A percentile compares a stretch with the other conserved stretches of the same genome.
Conservation (phyloP, 768 basidiomycete genomes). For the Calocybe cyanea region DNA sequence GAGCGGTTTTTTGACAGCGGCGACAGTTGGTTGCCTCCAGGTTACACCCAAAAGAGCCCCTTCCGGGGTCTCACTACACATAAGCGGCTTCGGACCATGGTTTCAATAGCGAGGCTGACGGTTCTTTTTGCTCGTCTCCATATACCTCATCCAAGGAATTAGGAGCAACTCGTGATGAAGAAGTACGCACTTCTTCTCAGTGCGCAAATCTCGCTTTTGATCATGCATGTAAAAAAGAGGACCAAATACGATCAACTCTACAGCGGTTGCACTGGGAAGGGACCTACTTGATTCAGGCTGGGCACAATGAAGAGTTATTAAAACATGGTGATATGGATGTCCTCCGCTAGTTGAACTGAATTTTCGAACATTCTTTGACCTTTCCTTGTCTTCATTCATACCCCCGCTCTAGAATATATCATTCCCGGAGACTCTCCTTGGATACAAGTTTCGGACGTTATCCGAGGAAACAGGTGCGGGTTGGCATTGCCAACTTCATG, state of each 20-base stretch:
- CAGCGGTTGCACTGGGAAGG: background rate
- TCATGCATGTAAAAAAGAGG: background rate
- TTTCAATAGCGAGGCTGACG: too few relatives aligned
- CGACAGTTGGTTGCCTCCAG: too few relatives aligned
- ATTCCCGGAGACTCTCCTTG: background rate
- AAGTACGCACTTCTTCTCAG: too few relatives aligned
- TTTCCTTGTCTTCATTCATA: background rate
- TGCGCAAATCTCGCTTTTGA: background rate
- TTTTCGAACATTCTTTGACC: background rate
- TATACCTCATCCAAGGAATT: too few relatives aligned
- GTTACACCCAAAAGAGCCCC: too few relatives aligned
- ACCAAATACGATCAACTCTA: background rate
- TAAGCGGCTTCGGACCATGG: too few relatives aligned
- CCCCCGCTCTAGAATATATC: background rate
- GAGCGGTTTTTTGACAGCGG: too few relatives aligned
- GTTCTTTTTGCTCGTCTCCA: too few relatives aligned
- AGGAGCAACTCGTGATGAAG: too few relatives aligned
- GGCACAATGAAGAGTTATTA: background rate
- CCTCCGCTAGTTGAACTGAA: too few relatives aligned
- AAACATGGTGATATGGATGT: background rate
- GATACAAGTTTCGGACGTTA: background rate
- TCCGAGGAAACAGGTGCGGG: too few relatives aligned
- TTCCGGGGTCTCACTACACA: too few relatives aligned
- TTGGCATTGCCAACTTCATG: background rate
- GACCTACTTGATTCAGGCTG: background rate